phyloP scores from a whole-genome alignment of 148 eudicot species.

The Gaultheria prostrata region DNA sequence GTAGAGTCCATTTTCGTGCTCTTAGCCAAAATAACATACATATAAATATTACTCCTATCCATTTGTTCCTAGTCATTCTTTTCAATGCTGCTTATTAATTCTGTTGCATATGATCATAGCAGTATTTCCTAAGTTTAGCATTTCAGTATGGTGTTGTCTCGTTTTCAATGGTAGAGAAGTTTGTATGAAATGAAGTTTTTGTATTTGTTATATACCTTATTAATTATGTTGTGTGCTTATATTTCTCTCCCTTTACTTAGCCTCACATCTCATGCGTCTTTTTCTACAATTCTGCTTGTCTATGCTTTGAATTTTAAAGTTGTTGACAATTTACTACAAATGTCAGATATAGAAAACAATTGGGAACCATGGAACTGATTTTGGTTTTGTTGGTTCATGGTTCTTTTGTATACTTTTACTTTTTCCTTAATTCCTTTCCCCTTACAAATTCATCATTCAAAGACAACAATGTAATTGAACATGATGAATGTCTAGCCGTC shows the following conservation, averaged over 20 bases:
- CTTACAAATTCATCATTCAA: background rate
- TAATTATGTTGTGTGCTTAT: background rate
- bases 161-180: background rate
- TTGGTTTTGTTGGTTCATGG: background rate
- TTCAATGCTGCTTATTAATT: background rate
- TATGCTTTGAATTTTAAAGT: background rate
- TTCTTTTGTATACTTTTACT: background rate
- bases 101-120: background rate
- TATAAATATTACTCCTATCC: too few species aligned
- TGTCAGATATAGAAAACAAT: background rate
- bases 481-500: background rate
- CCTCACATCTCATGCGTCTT: background rate
- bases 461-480: background rate
- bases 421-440: background rate
- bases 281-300: background rate
- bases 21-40: too few species aligned
- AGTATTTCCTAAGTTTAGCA: background rate
- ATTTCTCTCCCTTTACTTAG: background rate
- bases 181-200: background rate
- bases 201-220: background rate
- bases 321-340: background rate
- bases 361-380: background rate
- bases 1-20: too few species aligned
- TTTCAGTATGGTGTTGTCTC: background rate
- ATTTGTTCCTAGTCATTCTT: background rate